Evolutionary conservation across 192 early-diverging fungal species (phyloP), one percentile per base, ranked within the genome.

Genomic region (Backusella liffmaniae): DNA sequence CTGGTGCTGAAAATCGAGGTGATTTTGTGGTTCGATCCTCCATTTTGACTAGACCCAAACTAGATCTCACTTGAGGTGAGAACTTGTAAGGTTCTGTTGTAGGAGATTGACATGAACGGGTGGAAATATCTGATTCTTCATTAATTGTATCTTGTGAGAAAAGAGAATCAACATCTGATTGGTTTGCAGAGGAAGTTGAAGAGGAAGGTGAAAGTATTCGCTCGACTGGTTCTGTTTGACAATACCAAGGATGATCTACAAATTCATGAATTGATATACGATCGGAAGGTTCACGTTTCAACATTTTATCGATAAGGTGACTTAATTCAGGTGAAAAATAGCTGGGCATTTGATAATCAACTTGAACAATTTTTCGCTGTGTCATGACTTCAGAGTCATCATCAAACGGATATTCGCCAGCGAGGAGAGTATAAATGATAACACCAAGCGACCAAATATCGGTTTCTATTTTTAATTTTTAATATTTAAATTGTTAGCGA

Each of bases 361-460:
- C 81, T 36, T 90, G 84, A 44, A 89, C 76, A 30, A 95, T 95
- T 74, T 93, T 93, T 67, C 87, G 83, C 73, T 91, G 91, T 46
- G 91, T 86, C 7, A 85, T 82, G 2, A 78, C 74, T 74, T 95
- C 94, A 67, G 86, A 90, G 74, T 95, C 93, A 59, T 94, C 93
- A 79, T 95, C 94, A 77, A 92, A 95, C 8, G 94, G 94, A 6
- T 90, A 82, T 82, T 95, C 92, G 46, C 93, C 94, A 69, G 91
- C 92, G 29, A 95, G 84, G 36, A 96, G 83, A 44, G 95, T 94
- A 79, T 94, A 98, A 30, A 95, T 87, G 70, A 99, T 93, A 15
- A 97, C 92, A 69, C 97, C 97, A 62, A 99, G 84, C 21, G 92
- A 94, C 96, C 96, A 99, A 73, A 99, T 87, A 88, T 99, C 97